These are phyloP conservation scores for Erodium maritimum DNA, from an alignment of 345 rosid genomes.

Conservation along the genomic window DNA sequence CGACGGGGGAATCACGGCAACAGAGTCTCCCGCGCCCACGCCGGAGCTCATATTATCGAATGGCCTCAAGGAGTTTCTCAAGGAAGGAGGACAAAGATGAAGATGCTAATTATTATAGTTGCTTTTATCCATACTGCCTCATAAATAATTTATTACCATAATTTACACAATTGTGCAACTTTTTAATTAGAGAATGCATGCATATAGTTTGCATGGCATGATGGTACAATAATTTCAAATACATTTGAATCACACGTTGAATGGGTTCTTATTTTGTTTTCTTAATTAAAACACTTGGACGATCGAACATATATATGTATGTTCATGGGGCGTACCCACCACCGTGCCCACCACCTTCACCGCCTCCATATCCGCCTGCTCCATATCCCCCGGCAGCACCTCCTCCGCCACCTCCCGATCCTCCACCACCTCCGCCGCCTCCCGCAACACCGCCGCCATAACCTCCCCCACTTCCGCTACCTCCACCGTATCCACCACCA, in stretches of 20 bases:
- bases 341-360: slow-evolving; percentile 15
- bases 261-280: too few species aligned
- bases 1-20: slow-evolving; percentile 11
- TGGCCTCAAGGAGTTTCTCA: slow-evolving; percentile 11
- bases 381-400: slow-evolving; percentile 7
- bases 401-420: slow-evolving; percentile 20
- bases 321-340: slow-evolving; percentile 10
- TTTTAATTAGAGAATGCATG: too few species aligned
- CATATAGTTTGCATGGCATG: too few species aligned
- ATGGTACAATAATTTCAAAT: too few species aligned
- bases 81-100: not conserved
- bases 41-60: slow-evolving; percentile 23
- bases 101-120: not conserved
- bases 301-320: too few species aligned
- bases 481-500: too few species aligned
- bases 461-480: slow-evolving; percentile 28
- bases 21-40: slow-evolving; percentile 28
- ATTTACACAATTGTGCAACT: too few species aligned
- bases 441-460: slow-evolving; percentile 25
- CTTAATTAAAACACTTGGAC: too few species aligned
- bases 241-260: too few species aligned
- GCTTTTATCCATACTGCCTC: too few species aligned
- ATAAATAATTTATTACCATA: too few species aligned
- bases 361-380: slow-evolving; percentile 8
- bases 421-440: slow-evolving; percentile 23